Evolutionary conservation across 305 asterid species (phyloP).

Genomic region (Andrographis paniculata): DNA sequence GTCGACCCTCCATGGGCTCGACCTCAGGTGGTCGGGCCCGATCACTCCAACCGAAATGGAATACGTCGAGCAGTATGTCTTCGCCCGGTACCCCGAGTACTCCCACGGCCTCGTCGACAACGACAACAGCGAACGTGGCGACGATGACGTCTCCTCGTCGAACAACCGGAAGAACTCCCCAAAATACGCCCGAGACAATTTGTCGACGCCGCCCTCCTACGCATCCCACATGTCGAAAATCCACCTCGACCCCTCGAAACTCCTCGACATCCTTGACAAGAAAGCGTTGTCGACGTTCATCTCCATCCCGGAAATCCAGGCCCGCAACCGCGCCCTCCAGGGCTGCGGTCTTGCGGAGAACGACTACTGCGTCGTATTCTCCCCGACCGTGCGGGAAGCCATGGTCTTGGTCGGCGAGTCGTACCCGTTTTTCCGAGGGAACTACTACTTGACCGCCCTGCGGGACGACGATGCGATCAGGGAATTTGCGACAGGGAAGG

Average conservation of each 20-base stretch:
- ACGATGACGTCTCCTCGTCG: not conserved
- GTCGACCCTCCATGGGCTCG: constrained; percentile 53
- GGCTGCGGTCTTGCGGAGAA: constrained; percentile 58
- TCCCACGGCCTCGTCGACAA: constrained; percentile 50
- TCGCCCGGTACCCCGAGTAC: constrained; percentile 76
- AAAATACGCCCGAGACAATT: too few relatives aligned
- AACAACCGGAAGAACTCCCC: constrained; percentile 42
- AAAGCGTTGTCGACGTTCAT: constrained; percentile 51
- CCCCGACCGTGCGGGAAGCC: constrained; percentile 36
- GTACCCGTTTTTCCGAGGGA: constrained; percentile 69
- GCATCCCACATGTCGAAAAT: constrained; percentile 30
- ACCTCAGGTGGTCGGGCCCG: constrained; percentile 89
- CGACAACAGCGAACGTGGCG: too few relatives aligned
- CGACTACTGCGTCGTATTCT: constrained; percentile 53
- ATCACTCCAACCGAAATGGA: constrained; percentile 75
- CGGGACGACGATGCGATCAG: constrained; percentile 44
- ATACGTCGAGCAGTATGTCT: constrained; percentile 68
- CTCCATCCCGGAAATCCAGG: constrained; percentile 83
- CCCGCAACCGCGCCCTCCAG: constrained; percentile 51
- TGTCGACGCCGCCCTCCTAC: constrained; percentile 23
- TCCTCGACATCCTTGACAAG: constrained; percentile 42
- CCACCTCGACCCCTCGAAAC: constrained; percentile 57
- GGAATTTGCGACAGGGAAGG: constrained; percentile 39
- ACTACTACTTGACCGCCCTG: constrained; percentile 62
- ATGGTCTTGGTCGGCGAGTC: constrained; percentile 66